Percentiles rank a stretch among this genome's conserved stretches.
Conservation (phyloP, 2,329 filamentous ascomycete species). For the Pseudocercospora eumusae region DNA sequence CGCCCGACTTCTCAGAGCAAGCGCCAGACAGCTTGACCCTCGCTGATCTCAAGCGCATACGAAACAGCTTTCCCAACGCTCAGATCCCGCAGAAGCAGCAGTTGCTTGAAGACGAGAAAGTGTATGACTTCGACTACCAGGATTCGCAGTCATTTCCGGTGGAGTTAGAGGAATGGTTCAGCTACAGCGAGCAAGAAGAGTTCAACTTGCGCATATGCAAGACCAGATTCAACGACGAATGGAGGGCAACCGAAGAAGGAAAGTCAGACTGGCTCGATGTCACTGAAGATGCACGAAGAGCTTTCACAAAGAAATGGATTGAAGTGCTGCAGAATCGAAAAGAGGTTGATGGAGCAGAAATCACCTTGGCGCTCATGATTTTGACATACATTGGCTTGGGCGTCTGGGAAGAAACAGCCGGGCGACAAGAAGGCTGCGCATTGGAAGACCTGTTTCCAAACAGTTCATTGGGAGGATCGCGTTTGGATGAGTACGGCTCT, state of each 20-base stretch:
- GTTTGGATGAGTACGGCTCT: slow-evolving; percentile 36
- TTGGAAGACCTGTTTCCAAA: slow-evolving; percentile 34
- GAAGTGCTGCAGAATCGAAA: slow-evolving; percentile 34
- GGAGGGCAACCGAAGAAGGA: slow-evolving; percentile 51
- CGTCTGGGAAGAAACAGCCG: slow-evolving; percentile 54
- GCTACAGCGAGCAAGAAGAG: slow-evolving; percentile 84
- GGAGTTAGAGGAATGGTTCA: slow-evolving; percentile 97
- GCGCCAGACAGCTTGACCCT: slow-evolving; percentile 51
- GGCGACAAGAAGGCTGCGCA: slow-evolving; percentile 35
- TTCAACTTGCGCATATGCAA: slow-evolving; percentile 74
- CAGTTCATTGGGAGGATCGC: slow-evolving; percentile 33
- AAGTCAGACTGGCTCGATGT: slow-evolving; percentile 67
- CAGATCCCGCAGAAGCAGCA: slow-evolving; percentile 38
- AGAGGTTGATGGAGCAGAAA: slow-evolving; percentile 40
- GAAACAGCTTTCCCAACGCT: slow-evolving; percentile 47
- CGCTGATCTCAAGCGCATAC: slow-evolving; percentile 49
- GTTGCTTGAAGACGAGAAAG: slow-evolving; percentile 36
- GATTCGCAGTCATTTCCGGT: slow-evolving; percentile 66
- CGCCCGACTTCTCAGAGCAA: slow-evolving; percentile 36
- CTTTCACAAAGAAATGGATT: slow-evolving; percentile 57
- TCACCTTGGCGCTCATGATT: slow-evolving; percentile 43
- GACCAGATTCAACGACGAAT: slow-evolving; percentile 74
- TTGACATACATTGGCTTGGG: slow-evolving; percentile 52
- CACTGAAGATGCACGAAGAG: slow-evolving; percentile 55
- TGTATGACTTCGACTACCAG: slow-evolving; percentile 74